phyloP scores from a whole-genome alignment of 352 stramenopile species.

The Phytophthora megakarya region DNA sequence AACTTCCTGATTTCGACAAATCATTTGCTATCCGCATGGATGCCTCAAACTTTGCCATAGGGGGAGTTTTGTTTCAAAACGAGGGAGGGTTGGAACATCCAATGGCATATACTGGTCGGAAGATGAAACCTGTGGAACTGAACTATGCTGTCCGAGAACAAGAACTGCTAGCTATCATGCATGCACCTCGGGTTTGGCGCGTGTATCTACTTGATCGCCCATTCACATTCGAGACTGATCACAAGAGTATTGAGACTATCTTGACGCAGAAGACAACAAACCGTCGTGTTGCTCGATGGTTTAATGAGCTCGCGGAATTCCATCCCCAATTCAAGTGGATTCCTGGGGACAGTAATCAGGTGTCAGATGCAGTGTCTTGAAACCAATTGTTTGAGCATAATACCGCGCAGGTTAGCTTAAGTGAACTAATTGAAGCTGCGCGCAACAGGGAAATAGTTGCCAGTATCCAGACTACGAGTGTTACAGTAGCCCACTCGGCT shows the following conservation, averaged over 20 bases:
- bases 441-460: no score
- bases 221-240: constrained; percentile 21
- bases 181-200: constrained; percentile 6
- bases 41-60: constrained; percentile 16
- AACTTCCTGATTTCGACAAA: no score
- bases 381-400: constrained; percentile 10
- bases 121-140: no score
- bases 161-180: no score
- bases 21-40: constrained; percentile 13
- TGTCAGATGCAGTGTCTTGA: constrained; percentile 8
- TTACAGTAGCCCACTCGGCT: no score
- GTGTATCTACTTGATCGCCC: constrained; percentile 16
- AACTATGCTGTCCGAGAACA: no score
- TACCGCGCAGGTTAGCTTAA: constrained; percentile 12
- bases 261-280: constrained; percentile 30
- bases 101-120: no score
- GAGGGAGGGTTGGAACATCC: no score
- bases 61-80: constrained; percentile 16
- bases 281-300: constrained; percentile 18
- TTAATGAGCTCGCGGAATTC: constrained; percentile 24
- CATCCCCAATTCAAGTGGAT: constrained; percentile 19
- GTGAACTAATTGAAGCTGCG: no score
- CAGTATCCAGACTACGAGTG: no score
- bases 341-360: no score
- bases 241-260: constrained; percentile 22